Evolutionary conservation across 805 yeast species (phyloP).

Genomic region (Candida odintsovae): DNA sequence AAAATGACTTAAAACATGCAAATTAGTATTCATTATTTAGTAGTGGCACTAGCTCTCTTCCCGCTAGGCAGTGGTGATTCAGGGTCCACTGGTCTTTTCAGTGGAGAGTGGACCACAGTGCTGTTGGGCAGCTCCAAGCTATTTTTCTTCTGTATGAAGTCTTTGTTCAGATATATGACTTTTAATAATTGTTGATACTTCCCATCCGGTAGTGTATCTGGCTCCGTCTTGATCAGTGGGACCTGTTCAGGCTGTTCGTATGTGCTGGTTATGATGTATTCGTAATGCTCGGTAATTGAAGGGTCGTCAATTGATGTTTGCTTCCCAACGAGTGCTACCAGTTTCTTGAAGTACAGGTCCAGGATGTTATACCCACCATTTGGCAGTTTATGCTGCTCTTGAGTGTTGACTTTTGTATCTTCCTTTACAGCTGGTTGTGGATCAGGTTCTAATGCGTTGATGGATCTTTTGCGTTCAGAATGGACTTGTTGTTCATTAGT

Average conservation of each 20-base stretch:
- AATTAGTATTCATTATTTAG: neutral
- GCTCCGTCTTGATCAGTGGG: constrained; percentile 16
- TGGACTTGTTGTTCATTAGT: constrained; percentile 24
- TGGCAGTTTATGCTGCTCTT: constrained; percentile 9
- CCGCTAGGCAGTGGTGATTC: constrained; percentile 6
- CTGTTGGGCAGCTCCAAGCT: neutral
- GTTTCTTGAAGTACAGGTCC: constrained; percentile 42
- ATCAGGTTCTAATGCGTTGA: constrained; percentile 12
- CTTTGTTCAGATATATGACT: neutral
- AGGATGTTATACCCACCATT: constrained; percentile 36
- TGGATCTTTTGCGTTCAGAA: constrained; percentile 15
- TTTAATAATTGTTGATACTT: constrained; percentile 1
- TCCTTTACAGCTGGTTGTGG: constrained; percentile 6
- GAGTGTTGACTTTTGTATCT: neutral
- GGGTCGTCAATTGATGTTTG: constrained; percentile 9
- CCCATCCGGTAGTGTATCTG: constrained; percentile 26
- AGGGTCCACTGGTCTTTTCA: constrained; percentile 11
- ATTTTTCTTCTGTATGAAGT: neutral
- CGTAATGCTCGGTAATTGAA: constrained; percentile 3
- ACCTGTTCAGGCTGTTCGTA: neutral
- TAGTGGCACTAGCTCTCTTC: constrained; percentile 2
- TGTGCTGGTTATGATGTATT: constrained; percentile 6
- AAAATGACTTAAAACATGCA: neutral
- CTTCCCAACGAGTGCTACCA: constrained; percentile 44
- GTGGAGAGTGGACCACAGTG: constrained; percentile 5